Percentiles rank a stretch among this genome's conserved stretches.
These are phyloP conservation scores for Poa pratensis DNA, from an alignment of 176 grass and related monocot species.

Conservation along the genomic window DNA sequence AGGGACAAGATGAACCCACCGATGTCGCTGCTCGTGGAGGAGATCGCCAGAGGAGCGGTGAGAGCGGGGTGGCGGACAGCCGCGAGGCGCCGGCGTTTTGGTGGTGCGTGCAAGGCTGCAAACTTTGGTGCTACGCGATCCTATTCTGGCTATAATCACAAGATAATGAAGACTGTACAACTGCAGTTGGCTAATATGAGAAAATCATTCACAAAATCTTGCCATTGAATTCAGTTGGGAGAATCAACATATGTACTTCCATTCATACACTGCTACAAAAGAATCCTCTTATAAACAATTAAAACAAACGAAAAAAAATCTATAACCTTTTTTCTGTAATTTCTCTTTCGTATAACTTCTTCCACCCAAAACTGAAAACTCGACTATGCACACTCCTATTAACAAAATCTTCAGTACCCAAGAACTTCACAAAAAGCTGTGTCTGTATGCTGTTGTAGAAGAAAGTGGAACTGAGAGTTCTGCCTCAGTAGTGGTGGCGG, in stretches of 20 bases:
- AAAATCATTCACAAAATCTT: conserved; percentile 2
- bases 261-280: conserved; percentile 31
- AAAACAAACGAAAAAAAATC: conserved; percentile 34
- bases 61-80: too few species aligned
- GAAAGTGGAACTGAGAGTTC: conserved; percentile 57
- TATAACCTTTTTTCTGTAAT: conserved; percentile 23
- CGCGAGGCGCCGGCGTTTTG: too few species aligned
- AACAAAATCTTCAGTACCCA: conserved; percentile 25
- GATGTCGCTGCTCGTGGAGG: too few species aligned
- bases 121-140: too few species aligned
- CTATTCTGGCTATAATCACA: neutral
- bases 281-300: conserved; percentile 34
- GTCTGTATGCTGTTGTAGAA: conserved; percentile 46
- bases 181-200: neutral
- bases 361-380: conserved; percentile 12
- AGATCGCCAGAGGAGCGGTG: too few species aligned
- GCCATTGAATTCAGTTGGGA: neutral
- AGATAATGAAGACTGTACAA: neutral
- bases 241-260: conserved; percentile 15
- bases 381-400: conserved; percentile 47
- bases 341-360: conserved; percentile 17
- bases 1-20: too few species aligned
- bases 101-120: too few species aligned
- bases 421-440: conserved; percentile 36
- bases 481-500: conserved; percentile 45